Conservation (phyloP, 805 yeast genomes). For the Priceomyces castillae region DNA sequence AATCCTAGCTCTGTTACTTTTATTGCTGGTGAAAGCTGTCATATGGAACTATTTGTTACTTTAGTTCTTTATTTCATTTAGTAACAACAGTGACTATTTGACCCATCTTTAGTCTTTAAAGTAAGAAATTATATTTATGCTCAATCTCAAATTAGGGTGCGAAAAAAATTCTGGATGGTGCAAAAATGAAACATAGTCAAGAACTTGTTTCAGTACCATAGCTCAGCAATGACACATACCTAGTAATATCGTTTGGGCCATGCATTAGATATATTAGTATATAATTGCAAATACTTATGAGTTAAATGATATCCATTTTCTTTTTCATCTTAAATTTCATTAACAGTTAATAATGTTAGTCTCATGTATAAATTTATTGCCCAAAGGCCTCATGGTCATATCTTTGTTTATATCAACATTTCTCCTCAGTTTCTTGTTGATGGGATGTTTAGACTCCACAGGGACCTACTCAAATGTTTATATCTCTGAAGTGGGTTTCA, state of each 20-base stretch:
- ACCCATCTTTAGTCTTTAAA: too few relatives aligned
- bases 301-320: neutral
- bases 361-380: neutral
- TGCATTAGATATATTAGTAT: too few relatives aligned
- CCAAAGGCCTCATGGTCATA: slow-evolving; percentile 15
- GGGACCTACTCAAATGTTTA: slow-evolving; percentile 48
- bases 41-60: neutral
- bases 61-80: too few relatives aligned
- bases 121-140: neutral
- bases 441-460: slow-evolving; percentile 49
- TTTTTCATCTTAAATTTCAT: neutral
- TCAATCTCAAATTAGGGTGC: neutral
- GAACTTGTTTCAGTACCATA: neutral
- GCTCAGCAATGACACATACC: neutral
- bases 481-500: slow-evolving; percentile 48
- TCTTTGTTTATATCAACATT: slow-evolving; percentile 48
- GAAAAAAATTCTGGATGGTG: neutral
- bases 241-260: too few relatives aligned
- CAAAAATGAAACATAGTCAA: slow-evolving; percentile 2
- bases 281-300: too few relatives aligned
- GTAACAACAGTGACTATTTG: too few relatives aligned
- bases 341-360: neutral
- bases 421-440: slow-evolving; percentile 51
- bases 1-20: neutral
- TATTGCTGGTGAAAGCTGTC: slow-evolving; percentile 11